Base-by-base conservation (phyloP, 768 basidiomycete species). In the Phaeolepiota aurea region DNA sequence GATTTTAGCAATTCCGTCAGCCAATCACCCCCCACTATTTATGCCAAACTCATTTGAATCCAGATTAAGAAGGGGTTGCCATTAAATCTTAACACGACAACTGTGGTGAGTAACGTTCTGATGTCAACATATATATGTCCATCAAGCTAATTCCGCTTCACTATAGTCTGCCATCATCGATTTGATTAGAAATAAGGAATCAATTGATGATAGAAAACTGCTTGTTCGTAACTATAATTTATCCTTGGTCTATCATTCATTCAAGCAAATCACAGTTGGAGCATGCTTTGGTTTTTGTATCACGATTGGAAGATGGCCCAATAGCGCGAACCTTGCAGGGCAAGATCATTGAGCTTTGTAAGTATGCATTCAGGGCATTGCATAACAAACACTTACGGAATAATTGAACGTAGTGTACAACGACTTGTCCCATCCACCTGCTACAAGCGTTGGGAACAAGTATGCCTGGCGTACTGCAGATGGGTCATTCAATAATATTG, bases 371-470 rank as follows among this genome's bases (percentile, higher is more conserved):
- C 31, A 28, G 25, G n/a, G 25, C n/a, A 28, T 7, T 28, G 25
- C n/a, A 38, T 20, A 18, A 15, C 19, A n/a, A 14, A 3, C 10
- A 13, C 43, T 14, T 14, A 3, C 25, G 46, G 30, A 37, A 23
- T 22, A 19, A 23, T 12, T 15, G 21, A 44, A 1, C 16, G 18
- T 48, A 88, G 86, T 87, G 43, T 90, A 88, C 57, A 76, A 82
- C 47, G 90, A 92, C 56, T 72, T 94, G 12, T 59, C 77, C 0
- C 89, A 91, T 56, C 89, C 89, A 2, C 72, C 87, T 4, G 64
- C 77, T 4, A 86, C 87, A 1, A 77, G 66, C 47, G 57, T 88
- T 25, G 78, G 85, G 13, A 63, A 69, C 18, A 48, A 74, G 38
- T 80, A 77, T 47, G 69, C 77, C 1, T 89, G 73, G 66, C 77